Evolutionary conservation across 352 stramenopile genomes (phyloP).

Genomic region (Globisporangium paroecandrum): DNA sequence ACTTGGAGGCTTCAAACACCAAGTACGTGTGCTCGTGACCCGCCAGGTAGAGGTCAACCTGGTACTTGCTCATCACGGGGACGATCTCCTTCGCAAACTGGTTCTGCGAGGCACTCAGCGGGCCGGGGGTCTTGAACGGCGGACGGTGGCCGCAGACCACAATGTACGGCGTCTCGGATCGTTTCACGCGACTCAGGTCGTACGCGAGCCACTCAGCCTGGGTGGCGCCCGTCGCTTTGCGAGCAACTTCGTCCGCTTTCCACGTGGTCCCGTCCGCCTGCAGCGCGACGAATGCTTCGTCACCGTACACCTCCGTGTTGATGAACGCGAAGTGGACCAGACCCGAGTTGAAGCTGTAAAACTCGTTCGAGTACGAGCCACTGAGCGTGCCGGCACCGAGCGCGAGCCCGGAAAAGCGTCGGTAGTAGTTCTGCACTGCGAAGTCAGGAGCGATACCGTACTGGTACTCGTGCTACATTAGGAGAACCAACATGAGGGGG

Average conservation of each 20-base stretch:
- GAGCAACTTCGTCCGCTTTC: conserved; percentile 43
- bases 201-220: conserved; percentile 68
- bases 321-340: conserved; percentile 74
- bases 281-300: conserved; percentile 49
- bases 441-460: conserved; percentile 48
- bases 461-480: conserved; percentile 62
- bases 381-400: conserved; percentile 50
- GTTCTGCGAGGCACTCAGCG: conserved; percentile 37
- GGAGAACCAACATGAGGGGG: conserved; percentile 7
- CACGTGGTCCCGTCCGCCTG: conserved; percentile 47
- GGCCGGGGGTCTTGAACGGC: conserved; percentile 62
- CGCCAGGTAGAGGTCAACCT: conserved; percentile 66
- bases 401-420: conserved; percentile 52
- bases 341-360: conserved; percentile 70
- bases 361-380: conserved; percentile 66
- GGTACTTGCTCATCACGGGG: conserved; percentile 66
- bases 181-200: conserved; percentile 64
- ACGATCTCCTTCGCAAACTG: conserved; percentile 65
- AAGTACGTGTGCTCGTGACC: conserved; percentile 77
- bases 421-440: conserved; percentile 71
- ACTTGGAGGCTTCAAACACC: conserved; percentile 50
- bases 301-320: conserved; percentile 75
- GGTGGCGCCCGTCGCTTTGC: conserved; percentile 20
- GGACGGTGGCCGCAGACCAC: conserved; percentile 69
- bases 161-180: conserved; percentile 57